phyloP scores from a whole-genome alignment of 768 basidiomycete species.

The Leucocoprinus leucothites region DNA sequence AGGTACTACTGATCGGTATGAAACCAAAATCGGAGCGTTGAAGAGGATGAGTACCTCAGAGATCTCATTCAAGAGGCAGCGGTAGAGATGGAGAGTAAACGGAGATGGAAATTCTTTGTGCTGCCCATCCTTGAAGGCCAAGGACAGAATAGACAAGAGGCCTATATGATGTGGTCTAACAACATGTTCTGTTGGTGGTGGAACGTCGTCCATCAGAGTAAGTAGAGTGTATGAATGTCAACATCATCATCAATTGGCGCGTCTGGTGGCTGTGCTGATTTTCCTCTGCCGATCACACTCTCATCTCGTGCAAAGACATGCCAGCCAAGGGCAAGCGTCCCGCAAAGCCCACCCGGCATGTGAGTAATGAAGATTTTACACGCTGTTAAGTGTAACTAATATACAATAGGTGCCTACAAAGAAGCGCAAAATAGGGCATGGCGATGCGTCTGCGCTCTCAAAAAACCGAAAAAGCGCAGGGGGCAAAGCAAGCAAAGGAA shows the following conservation, averaged over 20 bases:
- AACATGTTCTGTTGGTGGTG: constrained; percentile 62
- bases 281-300: constrained; percentile 13
- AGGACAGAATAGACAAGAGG: constrained; percentile 58
- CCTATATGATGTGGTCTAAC: constrained; percentile 77
- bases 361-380: constrained; percentile 16
- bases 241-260: constrained; percentile 2
- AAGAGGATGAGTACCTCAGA: constrained; percentile 50
- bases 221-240: constrained; percentile 4
- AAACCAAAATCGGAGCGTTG: background rate
- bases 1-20: background rate
- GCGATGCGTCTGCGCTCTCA: constrained; percentile 7
- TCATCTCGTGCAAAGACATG: constrained; percentile 25
- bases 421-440: constrained; percentile 44
- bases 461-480: constrained; percentile 34
- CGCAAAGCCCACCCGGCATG: constrained; percentile 25
- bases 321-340: constrained; percentile 29
- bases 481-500: constrained; percentile 24
- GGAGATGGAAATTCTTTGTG: constrained; percentile 49
- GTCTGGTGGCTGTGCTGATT: constrained; percentile 12
- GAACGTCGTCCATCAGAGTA: constrained; percentile 43
- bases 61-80: constrained; percentile 66
- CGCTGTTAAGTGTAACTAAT: background rate
- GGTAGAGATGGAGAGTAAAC: constrained; percentile 63
- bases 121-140: constrained; percentile 59
- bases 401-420: constrained; percentile 43